Evolutionary conservation across 345 rosid species (phyloP).

Genomic region (Punica granatum): DNA sequence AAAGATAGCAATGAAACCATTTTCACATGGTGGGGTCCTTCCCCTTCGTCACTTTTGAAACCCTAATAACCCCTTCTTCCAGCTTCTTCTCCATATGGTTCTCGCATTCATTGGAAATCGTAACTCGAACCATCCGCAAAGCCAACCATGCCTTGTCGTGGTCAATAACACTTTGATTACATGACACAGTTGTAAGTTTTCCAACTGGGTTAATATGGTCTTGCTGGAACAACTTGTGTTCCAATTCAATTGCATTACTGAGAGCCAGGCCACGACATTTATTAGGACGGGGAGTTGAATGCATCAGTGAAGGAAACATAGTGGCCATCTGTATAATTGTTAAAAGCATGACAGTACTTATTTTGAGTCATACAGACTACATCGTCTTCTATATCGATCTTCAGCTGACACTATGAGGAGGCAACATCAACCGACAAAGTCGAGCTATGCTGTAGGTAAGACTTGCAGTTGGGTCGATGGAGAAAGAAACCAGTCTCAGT

Average conservation of each 20-base stretch:
- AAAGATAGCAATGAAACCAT: background rate
- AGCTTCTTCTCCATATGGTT: background rate
- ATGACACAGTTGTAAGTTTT: too few species aligned
- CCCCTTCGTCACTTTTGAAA: background rate
- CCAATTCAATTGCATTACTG: too few species aligned
- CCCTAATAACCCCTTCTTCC: background rate
- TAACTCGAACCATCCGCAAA: too few species aligned
- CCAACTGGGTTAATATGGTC: background rate
- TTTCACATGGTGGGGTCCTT: conserved; percentile 27
- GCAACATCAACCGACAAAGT: background rate
- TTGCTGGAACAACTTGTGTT: too few species aligned
- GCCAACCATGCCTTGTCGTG: too few species aligned
- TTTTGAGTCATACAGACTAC: too few species aligned
- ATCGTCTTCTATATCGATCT: background rate
- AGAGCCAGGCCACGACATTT: too few species aligned
- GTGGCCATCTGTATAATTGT: background rate
- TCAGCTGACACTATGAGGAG: background rate
- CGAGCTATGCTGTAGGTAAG: background rate
- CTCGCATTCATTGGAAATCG: background rate
- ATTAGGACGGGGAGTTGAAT: background rate
- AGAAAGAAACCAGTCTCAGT: background rate
- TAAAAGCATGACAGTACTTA: too few species aligned
- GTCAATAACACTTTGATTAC: too few species aligned
- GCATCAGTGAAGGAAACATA: background rate
- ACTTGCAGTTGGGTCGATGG: background rate